Base-by-base conservation (phyloP, 768 basidiomycete genomes). In the Austroboletus festivus region DNA sequence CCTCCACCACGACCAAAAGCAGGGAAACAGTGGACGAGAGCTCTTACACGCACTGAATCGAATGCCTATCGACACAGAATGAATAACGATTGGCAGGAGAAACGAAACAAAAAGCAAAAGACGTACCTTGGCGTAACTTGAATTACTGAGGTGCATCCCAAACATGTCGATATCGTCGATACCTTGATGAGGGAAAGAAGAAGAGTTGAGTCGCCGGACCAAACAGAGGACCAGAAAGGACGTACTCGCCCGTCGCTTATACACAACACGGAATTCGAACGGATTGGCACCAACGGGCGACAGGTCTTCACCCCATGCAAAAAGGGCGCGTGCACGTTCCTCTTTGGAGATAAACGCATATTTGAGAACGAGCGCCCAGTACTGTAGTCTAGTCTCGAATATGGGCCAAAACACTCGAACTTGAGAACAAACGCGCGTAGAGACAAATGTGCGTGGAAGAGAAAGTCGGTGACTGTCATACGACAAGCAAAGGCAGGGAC, bases 81-180 rank as follows among this genome's bases (percentile, higher is more conserved):
- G 18, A 30, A 49, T 9, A 48, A 20, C 2, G 26, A 5, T 28
- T 11, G 26, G 26, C 5, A 11, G 18, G 16, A 22, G 15, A 22
- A 18, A 37, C 5, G 26, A 28, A 11, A 28, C 6, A 5, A 28
- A 28, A 5, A 34, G 5, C 33, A 34, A 15, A 15, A n/a, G 18
- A 56, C 69, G 15, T 48, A 79, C 85, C 73, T 88, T 89, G 4
- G 85, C 78, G 53, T 91, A 92, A 44, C 80, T 83, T 0, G 88
- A 89, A 59, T 92, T 92, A 62, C 86, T 89, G 49, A 91, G 72
- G 59, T 92, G 89, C 62, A 59, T 86, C 81, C 57, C 82, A 83
- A 64, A 65, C 42, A 53, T 19, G 44, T 92, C 89, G 37, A 77
- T 75, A 38, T 90, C 89, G 53, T 90, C 87, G 7, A 82, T 55